These are phyloP conservation scores for Penicillium sp. DNA, from an alignment of 2,329 filamentous ascomycete species.

Conservation along the genomic window DNA sequence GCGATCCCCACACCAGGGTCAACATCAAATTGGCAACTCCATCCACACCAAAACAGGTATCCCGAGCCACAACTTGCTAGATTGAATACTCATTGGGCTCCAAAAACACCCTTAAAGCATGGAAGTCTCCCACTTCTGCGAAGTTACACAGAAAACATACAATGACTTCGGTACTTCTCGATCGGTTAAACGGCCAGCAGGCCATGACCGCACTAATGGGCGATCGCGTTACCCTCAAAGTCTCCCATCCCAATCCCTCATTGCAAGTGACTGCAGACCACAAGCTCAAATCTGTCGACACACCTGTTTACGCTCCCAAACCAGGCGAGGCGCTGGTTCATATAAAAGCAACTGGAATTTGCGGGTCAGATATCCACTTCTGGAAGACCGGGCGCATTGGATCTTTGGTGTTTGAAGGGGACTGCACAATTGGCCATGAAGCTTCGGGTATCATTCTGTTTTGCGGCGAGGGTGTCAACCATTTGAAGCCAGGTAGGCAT, in stretches of 20 bases:
- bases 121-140: neutral
- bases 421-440: constrained; percentile 66
- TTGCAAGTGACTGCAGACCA: constrained; percentile 62
- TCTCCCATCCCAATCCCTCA: constrained; percentile 51
- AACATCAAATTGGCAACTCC: neutral
- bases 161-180: constrained; percentile 17
- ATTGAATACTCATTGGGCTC: neutral
- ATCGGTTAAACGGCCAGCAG: constrained; percentile 6
- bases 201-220: constrained; percentile 2
- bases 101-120: neutral
- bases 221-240: constrained; percentile 8
- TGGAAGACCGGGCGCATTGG: constrained; percentile 66
- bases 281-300: constrained; percentile 55
- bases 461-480: constrained; percentile 55
- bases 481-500: constrained; percentile 47
- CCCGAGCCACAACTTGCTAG: constrained; percentile 1
- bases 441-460: constrained; percentile 60
- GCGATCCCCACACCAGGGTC: neutral
- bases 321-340: constrained; percentile 59
- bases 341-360: constrained; percentile 63
- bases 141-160: neutral
- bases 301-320: constrained; percentile 55
- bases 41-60: neutral
- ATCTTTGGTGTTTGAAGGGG: constrained; percentile 58
- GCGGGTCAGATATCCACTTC: constrained; percentile 68